Percentiles rank a stretch among this genome's conserved stretches.
phyloP scores from a whole-genome alignment of 495 filamentous ascomycete genomes.

The Cercophora samala region DNA sequence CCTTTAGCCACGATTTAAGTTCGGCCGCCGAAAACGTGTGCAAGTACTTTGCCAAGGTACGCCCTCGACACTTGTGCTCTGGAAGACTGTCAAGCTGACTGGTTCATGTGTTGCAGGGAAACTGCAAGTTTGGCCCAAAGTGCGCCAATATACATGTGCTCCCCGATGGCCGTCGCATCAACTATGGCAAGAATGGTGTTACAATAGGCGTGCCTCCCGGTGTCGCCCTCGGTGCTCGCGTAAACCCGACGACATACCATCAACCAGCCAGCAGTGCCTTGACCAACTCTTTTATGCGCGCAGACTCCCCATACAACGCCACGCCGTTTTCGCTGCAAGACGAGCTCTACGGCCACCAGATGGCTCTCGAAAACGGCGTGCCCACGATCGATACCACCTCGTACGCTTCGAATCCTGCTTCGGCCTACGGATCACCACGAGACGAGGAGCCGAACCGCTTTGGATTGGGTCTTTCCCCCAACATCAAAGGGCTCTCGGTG shows the following conservation, averaged over 20 bases:
- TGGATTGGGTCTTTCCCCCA: constrained; percentile 73
- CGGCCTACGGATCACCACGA: constrained; percentile 83
- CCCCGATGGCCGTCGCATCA: constrained; percentile 87
- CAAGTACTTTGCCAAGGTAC: constrained; percentile 98
- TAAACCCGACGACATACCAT: constrained; percentile 57
- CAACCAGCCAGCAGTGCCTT: constrained; percentile 65
- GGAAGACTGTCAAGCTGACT: constrained; percentile 34
- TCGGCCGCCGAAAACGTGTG: constrained; percentile 77
- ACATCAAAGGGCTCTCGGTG: constrained; percentile 66
- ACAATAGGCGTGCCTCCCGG: constrained; percentile 43
- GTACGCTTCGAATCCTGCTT: constrained; percentile 69
- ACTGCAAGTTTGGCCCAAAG: constrained; percentile 98
- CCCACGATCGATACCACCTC: constrained; percentile 74
- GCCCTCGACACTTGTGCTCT: neutral
- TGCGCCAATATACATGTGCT: constrained; percentile 95
- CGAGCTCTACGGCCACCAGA: constrained; percentile 42
- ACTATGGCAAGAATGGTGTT: constrained; percentile 59
- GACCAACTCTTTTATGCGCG: constrained; percentile 78
- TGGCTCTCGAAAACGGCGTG: constrained; percentile 52
- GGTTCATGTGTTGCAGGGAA: constrained; percentile 62
- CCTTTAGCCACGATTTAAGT: constrained; percentile 89
- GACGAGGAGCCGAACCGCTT: constrained; percentile 60
- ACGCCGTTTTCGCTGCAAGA: constrained; percentile 43
- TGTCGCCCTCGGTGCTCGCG: constrained; percentile 65
- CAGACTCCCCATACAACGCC: constrained; percentile 50